Percentiles rank a stretch among this genome's conserved stretches.
phyloP scores from a whole-genome alignment of 2,329 filamentous ascomycete genomes.

The Cladosporium oxysporum region DNA sequence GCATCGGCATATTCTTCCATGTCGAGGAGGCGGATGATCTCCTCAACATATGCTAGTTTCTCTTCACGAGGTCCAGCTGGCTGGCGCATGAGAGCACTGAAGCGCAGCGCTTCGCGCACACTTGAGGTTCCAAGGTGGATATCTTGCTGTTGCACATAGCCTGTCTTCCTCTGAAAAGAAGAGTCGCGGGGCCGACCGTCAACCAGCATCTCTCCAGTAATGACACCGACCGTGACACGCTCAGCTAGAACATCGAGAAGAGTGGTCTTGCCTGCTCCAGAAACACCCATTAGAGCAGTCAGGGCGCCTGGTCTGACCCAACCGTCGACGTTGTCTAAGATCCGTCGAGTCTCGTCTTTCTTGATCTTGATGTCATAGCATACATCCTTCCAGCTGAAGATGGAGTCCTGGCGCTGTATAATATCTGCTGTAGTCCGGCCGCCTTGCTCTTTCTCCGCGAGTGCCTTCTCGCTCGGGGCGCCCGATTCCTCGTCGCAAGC shows the following conservation, averaged over 20 bases:
- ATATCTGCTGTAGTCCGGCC: conserved; percentile 45
- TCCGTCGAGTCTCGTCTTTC: conserved; percentile 64
- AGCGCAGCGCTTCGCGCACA: conserved; percentile 83
- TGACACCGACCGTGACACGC: conserved; percentile 84
- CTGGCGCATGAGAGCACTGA: conserved; percentile 83
- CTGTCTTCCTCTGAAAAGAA: conserved; percentile 88
- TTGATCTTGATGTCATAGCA: conserved; percentile 83
- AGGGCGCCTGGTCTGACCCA: conserved; percentile 93
- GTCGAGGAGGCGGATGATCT: conserved; percentile 86
- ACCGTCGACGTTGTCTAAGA: conserved; percentile 83
- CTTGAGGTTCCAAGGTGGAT: conserved; percentile 81
- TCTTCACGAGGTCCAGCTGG: conserved; percentile 71
- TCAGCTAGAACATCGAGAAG: conserved; percentile 83
- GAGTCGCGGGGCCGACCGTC: conserved; percentile 72
- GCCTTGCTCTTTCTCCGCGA: conserved; percentile 44
- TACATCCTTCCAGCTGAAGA: conserved; percentile 84
- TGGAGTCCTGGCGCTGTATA: conserved; percentile 66
- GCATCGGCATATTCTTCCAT: conserved; percentile 91
- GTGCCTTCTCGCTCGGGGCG: conserved; percentile 53
- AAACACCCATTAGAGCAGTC: conserved; percentile 88
- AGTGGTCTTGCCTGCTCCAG: conserved; percentile 89
- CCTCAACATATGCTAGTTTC: conserved; percentile 84
- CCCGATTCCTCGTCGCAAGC: conserved; percentile 31
- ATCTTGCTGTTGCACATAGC: conserved; percentile 84
- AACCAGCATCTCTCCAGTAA: conserved; percentile 81